Evolutionary conservation across 257 asterid species (phyloP).

Genomic region (Ocimum tenuiflorum): DNA sequence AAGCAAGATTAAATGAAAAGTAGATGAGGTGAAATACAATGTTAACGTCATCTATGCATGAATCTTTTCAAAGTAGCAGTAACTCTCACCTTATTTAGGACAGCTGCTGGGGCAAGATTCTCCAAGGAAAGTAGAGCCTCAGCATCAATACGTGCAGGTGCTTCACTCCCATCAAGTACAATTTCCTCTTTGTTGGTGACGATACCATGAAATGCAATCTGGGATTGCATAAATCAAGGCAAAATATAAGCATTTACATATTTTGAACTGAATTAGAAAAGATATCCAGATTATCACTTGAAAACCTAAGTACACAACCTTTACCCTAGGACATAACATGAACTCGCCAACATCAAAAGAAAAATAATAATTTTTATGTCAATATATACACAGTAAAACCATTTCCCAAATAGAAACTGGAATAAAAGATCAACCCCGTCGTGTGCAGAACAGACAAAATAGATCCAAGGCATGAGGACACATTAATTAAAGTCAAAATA

Average conservation of each 20-base stretch:
- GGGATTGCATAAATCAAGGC: conserved; percentile 26
- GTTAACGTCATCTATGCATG: background rate
- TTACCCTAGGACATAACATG: conserved; percentile 5
- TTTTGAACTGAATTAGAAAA: conserved; percentile 6
- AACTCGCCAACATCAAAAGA: background rate
- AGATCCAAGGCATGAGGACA: background rate
- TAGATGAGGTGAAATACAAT: background rate
- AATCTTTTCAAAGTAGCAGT: conserved; percentile 9
- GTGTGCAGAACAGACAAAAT: background rate
- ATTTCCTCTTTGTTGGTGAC: conserved; percentile 60
- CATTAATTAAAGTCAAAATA: background rate
- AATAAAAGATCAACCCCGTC: background rate
- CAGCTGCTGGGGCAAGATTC: conserved; percentile 78
- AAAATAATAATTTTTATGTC: no score
- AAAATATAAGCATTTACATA: conserved; percentile 14
- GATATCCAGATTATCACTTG: background rate
- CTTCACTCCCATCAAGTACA: conserved; percentile 89
- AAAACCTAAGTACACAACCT: conserved; percentile 2
- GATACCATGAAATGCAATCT: conserved; percentile 89
- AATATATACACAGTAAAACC: no score
- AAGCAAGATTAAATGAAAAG: conserved; percentile 11
- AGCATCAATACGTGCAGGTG: conserved; percentile 77
- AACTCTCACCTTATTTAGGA: conserved; percentile 60
- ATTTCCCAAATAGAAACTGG: background rate
- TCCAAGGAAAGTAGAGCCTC: conserved; percentile 82